These are phyloP conservation scores for Trichoderma gamsii DNA, from an alignment of 495 filamentous ascomycete species.

Conservation along the genomic window DNA sequence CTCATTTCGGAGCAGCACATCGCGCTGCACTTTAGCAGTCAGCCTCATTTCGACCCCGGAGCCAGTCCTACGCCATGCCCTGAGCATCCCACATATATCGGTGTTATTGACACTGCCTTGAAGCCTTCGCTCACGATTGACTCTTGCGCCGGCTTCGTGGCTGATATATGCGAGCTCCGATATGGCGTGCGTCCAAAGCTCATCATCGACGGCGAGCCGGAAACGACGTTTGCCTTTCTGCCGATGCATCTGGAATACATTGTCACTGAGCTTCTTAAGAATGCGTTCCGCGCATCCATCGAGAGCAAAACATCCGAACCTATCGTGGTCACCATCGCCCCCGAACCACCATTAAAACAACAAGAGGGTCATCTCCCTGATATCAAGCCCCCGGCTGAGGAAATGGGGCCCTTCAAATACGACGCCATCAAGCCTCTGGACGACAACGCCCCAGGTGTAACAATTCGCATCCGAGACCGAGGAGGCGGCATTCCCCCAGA, in stretches of 20 bases:
- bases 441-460: conserved; percentile 73
- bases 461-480: conserved; percentile 90
- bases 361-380: conserved; percentile 49
- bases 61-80: conserved; percentile 41
- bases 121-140: conserved; percentile 75
- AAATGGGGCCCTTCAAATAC: conserved; percentile 39
- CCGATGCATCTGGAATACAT: conserved; percentile 97
- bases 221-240: conserved; percentile 80
- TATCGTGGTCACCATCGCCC: conserved; percentile 86
- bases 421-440: conserved; percentile 50
- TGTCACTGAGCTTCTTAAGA: conserved; percentile 91
- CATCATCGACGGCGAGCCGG: conserved; percentile 73
- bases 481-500: conserved; percentile 86
- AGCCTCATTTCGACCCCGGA: conserved; percentile 54
- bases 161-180: conserved; percentile 91
- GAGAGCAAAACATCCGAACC: conserved; percentile 73
- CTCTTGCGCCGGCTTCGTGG: conserved; percentile 79
- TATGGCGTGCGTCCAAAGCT: conserved; percentile 84
- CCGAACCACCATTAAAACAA: conserved; percentile 54
- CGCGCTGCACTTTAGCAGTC: conserved; percentile 78
- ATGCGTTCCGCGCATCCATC: conserved; percentile 87
- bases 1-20: conserved; percentile 96
- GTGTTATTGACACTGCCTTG: conserved; percentile 92
- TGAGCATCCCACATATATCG: conserved; percentile 68
- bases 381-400: conserved; percentile 64